Base-by-base conservation (phyloP, 768 basidiomycete genomes). In the Trametes maxima region DNA sequence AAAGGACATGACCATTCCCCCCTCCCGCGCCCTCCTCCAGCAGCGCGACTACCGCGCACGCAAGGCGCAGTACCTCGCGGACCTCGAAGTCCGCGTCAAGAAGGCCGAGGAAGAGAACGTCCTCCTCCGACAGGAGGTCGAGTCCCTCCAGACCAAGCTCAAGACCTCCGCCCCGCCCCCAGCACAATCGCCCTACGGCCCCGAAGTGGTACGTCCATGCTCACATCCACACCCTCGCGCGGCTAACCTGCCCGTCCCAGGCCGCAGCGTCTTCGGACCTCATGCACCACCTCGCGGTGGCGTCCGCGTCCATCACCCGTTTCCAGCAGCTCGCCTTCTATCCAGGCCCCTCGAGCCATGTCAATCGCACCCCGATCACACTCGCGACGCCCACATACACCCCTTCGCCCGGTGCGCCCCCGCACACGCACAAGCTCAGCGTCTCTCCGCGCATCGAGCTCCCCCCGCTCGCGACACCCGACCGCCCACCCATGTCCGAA, bases 21-120 rank as follows among this genome's bases (percentile, higher is more conserved):
- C 83, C 3, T 80, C 83, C 21, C 80, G 85, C 28, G 80, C 83
- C 43, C 78, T 88, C 28, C 76, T 81, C 48, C 84, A 85, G 65
- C 86, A 88, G 69, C 80, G 86, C 12, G 85, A 85, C 71, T 88
- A 86, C 68, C 81, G 86, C 19, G 85, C 85, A 7, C 78, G 85
- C 52, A 84, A 83, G 67, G 82, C 84, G 5, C 77, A 77, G 56
- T 84, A 86, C 72, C 69, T 87, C 49, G 72, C 79, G 5, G 82
- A 82, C 45, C 78, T 88, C 43, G 85, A 88, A 68, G 77, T 80
- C 19, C 80, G 84, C 25, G 81, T 79, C 67, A 76, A 75, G n/a
- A 74, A 69, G 35, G 77, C 78, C 13, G 86, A 88, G 65, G 80
- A 78, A 35, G 86, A 88, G 70, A 87, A 85, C 66, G 72, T 45